Evolutionary conservation across 1,139 yeast genomes (phyloP).

Genomic region (Meyerozyma smithsonii): DNA sequence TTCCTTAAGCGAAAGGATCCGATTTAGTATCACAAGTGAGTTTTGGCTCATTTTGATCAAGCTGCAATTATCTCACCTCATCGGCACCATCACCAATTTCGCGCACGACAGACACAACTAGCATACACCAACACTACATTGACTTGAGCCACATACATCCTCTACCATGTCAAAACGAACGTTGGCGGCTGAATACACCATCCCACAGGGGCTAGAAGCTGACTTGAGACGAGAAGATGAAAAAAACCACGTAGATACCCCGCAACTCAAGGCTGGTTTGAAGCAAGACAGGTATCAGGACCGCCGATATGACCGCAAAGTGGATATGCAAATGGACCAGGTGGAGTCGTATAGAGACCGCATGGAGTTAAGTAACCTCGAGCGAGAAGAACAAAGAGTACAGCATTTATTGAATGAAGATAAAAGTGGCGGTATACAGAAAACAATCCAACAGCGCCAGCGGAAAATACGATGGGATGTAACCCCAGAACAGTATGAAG

Average conservation of each 20-base stretch:
- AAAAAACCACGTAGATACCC: neutral
- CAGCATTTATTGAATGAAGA: conserved; percentile 15
- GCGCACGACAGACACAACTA: conserved; percentile 3
- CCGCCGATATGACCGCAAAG: conserved; percentile 20
- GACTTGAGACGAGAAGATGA: conserved; percentile 1
- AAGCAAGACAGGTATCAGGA: conserved; percentile 15
- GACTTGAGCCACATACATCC: too few species aligned
- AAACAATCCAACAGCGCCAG: conserved; percentile 13
- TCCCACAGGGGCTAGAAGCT: neutral
- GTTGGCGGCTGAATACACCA: conserved; percentile 1
- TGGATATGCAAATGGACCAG: conserved; percentile 20
- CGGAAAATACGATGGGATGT: conserved; percentile 28
- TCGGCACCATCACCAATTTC: neutral
- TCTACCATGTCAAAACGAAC: conserved; percentile 1
- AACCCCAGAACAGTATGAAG: conserved; percentile 28
- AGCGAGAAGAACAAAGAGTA: conserved; percentile 26
- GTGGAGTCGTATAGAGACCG: conserved; percentile 29
- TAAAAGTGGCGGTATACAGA: conserved; percentile 14
- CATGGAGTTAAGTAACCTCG: conserved; percentile 32
- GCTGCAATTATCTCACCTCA: neutral
- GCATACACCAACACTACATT: too few species aligned
- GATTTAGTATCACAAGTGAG: conserved; percentile 52
- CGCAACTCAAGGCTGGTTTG: conserved; percentile 1
- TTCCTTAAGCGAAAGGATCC: conserved; percentile 68
- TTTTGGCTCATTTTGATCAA: conserved; percentile 30